Conservation (phyloP, 768 basidiomycete species). For the Austroboletus eburneus region DNA sequence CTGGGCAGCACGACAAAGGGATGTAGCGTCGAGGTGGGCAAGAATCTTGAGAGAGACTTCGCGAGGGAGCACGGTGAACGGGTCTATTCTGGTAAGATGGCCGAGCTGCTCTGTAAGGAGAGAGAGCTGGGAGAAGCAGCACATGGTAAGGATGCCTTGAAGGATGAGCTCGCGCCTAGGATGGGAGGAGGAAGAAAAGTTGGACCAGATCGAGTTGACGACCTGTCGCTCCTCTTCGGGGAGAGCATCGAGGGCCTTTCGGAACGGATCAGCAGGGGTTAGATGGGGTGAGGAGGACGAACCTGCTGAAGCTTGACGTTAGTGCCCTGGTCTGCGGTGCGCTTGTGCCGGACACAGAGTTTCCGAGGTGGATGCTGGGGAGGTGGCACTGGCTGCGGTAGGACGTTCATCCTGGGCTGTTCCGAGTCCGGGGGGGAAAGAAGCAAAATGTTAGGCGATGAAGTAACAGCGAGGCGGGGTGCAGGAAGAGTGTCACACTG, state of each 20-base stretch:
- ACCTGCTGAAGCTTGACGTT: slow-evolving; percentile 91
- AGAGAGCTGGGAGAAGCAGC: slow-evolving; percentile 97
- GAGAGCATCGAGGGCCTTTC: slow-evolving; percentile 84
- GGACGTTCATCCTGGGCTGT: background rate
- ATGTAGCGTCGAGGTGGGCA: slow-evolving; percentile 85
- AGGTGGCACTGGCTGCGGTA: background rate
- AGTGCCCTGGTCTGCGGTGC: slow-evolving; percentile 95
- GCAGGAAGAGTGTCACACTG: slow-evolving; percentile 73
- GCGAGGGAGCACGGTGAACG: slow-evolving; percentile 84
- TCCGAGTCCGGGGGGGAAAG: slow-evolving; percentile 20
- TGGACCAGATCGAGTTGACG: slow-evolving; percentile 92
- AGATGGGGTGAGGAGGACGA: slow-evolving; percentile 1
- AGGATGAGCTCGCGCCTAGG: slow-evolving; percentile 90
- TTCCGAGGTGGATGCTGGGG: slow-evolving; percentile 48
- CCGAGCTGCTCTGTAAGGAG: slow-evolving; percentile 90
- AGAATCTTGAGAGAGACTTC: slow-evolving; percentile 88
- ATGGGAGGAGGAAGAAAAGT: slow-evolving; percentile 92
- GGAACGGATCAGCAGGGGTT: slow-evolving; percentile 7
- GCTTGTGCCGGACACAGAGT: slow-evolving; percentile 88
- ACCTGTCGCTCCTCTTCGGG: slow-evolving; percentile 81
- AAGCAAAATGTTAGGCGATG: background rate
- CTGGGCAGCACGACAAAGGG: slow-evolving; percentile 90
- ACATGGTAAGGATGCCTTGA: slow-evolving; percentile 97
- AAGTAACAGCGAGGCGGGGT: slow-evolving; percentile 31
- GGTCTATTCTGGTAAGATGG: slow-evolving; percentile 93